A percentile compares a stretch with the other conserved stretches of the same genome.
Evolutionary conservation across 352 stramenopile genomes (phyloP).

Genomic region (Pythium rishiriense): DNA sequence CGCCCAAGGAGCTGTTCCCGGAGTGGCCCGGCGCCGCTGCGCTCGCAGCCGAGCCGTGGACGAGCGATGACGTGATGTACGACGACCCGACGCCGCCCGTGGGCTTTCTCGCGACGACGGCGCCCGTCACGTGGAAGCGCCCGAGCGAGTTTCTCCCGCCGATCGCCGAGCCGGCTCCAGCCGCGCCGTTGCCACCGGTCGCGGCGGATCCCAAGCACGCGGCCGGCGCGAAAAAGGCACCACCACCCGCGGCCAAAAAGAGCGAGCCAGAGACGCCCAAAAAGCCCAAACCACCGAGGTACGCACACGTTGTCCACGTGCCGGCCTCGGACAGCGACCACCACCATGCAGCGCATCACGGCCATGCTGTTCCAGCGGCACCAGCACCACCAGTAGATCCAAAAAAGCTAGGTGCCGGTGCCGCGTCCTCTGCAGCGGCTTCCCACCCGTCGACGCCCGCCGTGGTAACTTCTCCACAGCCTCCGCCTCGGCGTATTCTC

Average conservation of each 20-base stretch:
- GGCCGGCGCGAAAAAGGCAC: conserved; percentile 30
- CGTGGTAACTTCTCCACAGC: conserved; percentile 2
- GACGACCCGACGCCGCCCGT: conserved; percentile 36
- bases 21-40: conserved; percentile 50
- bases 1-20: conserved; percentile 52
- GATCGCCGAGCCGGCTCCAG: conserved; percentile 36
- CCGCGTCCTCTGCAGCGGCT: conserved; percentile 1
- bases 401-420: conserved; percentile 18
- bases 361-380: background rate
- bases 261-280: conserved; percentile 45
- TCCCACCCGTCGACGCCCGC: conserved; percentile 12
- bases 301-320: conserved; percentile 45
- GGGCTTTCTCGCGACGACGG: conserved; percentile 11
- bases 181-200: conserved; percentile 21
- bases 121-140: conserved; percentile 57
- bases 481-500: conserved; percentile 33
- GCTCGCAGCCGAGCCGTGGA: conserved; percentile 57
- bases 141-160: conserved; percentile 56
- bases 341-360: conserved; percentile 1
- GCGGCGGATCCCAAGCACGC: conserved; percentile 34
- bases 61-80: conserved; percentile 38
- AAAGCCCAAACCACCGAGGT: conserved; percentile 34
- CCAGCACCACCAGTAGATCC: background rate
- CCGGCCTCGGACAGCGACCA: conserved; percentile 5
- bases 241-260: conserved; percentile 42